A percentile compares a stretch with the other conserved stretches of the same genome.
Conservation (phyloP, 768 basidiomycete genomes). For the Phlebiopsis gigantea region DNA sequence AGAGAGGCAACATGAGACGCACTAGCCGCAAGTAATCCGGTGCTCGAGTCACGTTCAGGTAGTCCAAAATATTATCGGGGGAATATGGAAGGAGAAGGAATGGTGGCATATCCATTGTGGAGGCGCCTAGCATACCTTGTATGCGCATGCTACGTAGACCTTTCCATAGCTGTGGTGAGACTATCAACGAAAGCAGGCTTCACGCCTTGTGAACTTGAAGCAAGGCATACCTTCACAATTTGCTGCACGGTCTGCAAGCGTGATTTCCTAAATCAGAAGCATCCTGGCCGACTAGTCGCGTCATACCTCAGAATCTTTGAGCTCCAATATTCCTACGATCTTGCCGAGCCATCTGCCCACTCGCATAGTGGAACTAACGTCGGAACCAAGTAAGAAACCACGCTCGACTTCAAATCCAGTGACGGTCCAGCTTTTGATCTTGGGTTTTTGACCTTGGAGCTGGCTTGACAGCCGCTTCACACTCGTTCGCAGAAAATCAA, state of each 20-base stretch:
- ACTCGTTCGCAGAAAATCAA: background rate
- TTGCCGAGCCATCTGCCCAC: conserved; percentile 1
- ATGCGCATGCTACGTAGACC: background rate
- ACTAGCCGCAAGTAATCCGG: background rate
- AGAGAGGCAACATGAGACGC: background rate
- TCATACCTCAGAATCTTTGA: background rate
- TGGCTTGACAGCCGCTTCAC: background rate
- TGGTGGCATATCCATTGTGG: background rate
- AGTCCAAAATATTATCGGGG: background rate
- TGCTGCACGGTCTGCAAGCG: background rate
- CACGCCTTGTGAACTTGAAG: background rate
- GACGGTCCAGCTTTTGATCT: conserved; percentile 1
- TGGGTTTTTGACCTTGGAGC: background rate
- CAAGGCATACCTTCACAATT: background rate
- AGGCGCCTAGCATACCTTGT: background rate
- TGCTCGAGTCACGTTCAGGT: background rate
- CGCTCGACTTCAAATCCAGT: conserved; percentile 2
- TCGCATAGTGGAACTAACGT: background rate
- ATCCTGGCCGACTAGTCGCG: background rate
- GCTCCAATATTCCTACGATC: background rate
- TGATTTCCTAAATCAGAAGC: background rate
- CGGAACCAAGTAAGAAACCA: background rate
- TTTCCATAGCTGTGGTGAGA: background rate
- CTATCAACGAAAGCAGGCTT: background rate
- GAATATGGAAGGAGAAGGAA: conserved; percentile 1